Percentiles rank a stretch among this genome's conserved stretches.
Evolutionary conservation across 202 grass and related monocot species (phyloP).

Genomic region (Digitaria exilis): DNA sequence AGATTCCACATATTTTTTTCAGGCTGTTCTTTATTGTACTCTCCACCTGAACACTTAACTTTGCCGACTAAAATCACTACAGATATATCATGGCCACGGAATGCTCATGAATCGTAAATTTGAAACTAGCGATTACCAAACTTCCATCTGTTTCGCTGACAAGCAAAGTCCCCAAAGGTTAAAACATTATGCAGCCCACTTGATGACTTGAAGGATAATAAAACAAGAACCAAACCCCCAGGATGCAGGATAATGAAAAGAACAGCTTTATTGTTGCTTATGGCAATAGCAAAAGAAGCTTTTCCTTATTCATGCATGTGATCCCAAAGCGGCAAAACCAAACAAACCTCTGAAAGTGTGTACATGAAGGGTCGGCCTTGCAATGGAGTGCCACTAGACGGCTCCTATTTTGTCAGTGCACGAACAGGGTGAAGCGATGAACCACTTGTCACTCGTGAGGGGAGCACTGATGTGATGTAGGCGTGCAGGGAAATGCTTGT

Average conservation of each 20-base stretch:
- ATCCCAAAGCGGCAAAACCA: neutral
- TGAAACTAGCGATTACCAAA: neutral
- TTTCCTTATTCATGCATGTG: neutral
- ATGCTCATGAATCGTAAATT: neutral
- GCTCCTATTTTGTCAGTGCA: neutral
- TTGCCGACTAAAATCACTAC: neutral
- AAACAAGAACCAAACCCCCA: neutral
- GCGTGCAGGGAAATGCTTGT: neutral
- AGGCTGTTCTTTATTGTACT: neutral
- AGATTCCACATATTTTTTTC: neutral
- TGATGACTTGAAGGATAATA: neutral
- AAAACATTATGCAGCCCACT: neutral
- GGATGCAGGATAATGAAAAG: conserved; percentile 13
- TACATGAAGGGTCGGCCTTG: neutral
- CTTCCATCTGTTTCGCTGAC: neutral
- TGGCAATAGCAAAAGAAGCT: conserved; percentile 12
- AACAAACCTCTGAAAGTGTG: neutral
- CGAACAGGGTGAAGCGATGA: neutral
- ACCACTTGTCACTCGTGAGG: neutral
- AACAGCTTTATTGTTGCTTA: conserved; percentile 4
- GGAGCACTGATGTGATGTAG: neutral
- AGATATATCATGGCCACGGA: neutral
- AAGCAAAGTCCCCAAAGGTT: neutral
- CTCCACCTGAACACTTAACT: neutral
- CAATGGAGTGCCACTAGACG: neutral